A percentile compares a stretch with the other conserved stretches of the same genome.
Conservation (phyloP, 2,329 filamentous ascomycete species). For the Fusarium pseudonygamai region DNA sequence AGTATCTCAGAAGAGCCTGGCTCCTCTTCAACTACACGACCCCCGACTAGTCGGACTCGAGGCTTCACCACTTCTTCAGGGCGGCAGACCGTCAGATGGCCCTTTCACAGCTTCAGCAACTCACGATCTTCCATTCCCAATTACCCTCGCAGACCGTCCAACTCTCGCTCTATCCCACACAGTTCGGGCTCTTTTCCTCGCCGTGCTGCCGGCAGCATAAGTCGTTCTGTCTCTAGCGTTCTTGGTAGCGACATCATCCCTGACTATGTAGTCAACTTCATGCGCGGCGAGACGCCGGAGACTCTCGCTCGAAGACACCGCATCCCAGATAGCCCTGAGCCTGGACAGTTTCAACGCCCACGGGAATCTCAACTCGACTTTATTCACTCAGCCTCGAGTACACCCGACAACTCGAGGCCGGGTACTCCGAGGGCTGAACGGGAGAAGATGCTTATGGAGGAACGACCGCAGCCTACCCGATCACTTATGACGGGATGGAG, state of each 20-base stretch:
- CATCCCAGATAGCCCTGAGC: constrained; percentile 42
- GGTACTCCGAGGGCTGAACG: constrained; percentile 37
- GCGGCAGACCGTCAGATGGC: constrained; percentile 41
- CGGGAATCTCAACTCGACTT: constrained; percentile 30
- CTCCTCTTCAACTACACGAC: constrained; percentile 25
- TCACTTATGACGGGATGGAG: constrained; percentile 56
- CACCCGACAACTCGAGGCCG: constrained; percentile 31
- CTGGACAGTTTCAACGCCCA: constrained; percentile 33
- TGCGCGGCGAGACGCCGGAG: constrained; percentile 65
- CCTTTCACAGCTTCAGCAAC: constrained; percentile 44
- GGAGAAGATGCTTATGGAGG: constrained; percentile 40
- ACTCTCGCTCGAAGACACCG: constrained; percentile 57
- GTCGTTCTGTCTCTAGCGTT: constrained; percentile 44
- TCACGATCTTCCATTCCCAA: constrained; percentile 40
- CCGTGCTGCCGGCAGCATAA: constrained; percentile 42
- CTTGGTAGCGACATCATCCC: constrained; percentile 59
- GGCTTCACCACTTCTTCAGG: constrained; percentile 42
- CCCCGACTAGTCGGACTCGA: constrained; percentile 37
- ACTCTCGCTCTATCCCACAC: constrained; percentile 34
- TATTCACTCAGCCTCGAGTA: constrained; percentile 9
- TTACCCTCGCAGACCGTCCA: constrained; percentile 29
- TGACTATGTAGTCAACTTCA: constrained; percentile 65
- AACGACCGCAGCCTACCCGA: constrained; percentile 38
- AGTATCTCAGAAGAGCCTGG: constrained; percentile 42
- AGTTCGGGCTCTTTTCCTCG: constrained; percentile 38